Base-by-base conservation (phyloP, 208 protist genomes). In the Trypanosoma vivax region DNA sequence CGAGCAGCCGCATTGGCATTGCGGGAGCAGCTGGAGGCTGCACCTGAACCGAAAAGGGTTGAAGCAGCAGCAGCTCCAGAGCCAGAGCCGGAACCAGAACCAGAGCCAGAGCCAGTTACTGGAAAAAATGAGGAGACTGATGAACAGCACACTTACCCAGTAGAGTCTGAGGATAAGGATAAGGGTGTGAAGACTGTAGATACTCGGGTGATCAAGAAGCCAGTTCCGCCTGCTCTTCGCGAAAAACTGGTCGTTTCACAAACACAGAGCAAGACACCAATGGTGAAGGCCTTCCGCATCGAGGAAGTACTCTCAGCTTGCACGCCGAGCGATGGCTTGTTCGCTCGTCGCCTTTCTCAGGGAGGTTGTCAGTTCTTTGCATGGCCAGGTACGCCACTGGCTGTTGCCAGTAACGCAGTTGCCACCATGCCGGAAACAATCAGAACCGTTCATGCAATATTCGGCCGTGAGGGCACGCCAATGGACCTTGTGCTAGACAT, bases 311-410 rank as follows among this genome's bases (percentile, higher is more conserved):
- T 56, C 7, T 42, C 66, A 7, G 50, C 82, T 2, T 92, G 85
- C 60, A 66, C 60, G 27, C 37, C 62, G 1, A 61, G 43, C 13
- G 85, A 92, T 56, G 79, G 76, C 31, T 57, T 92, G n/a, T 92
- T 92, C 19, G 85, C 85, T 3, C 79, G 85, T 6, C 78, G 81
- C 2, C 69, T 92, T 14, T 73, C 85, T 0, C 63, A 78, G 3
- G 85, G 85, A 13, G 85, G 85, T 21, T 92, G 81, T 49, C 85
- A 92, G 64, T 92, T 89, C 71, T 92, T 92, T 52, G 81, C 85
- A 2, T 92, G 85, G 85, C 85, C 85, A 1, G 85, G 85, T 19
- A 89, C 81, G 1, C 65, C 81, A 40, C 68, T 88, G 30, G 34
- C 54, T 13, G 72, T 84, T 21, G 81, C 85, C 38, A 83, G 78